Evolutionary conservation across 176 grass and related monocot species (phyloP).

Genomic region (Triticum urartu): DNA sequence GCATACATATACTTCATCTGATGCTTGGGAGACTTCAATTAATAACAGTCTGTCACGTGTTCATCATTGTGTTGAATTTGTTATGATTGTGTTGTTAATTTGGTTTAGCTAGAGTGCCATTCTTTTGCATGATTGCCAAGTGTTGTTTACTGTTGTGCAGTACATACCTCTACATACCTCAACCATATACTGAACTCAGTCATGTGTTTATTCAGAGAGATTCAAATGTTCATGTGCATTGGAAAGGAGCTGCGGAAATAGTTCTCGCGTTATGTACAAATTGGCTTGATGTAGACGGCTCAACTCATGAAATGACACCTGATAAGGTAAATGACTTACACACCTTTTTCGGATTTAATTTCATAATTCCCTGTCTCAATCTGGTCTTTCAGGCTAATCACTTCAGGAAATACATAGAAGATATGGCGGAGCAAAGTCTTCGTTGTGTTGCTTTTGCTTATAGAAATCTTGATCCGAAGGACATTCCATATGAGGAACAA

Average conservation of each 20-base stretch:
- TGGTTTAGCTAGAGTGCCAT: neutral
- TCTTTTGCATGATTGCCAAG: conserved; percentile 4
- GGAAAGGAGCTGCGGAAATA: conserved; percentile 98
- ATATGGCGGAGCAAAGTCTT: conserved; percentile 76
- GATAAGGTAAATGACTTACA: conserved; percentile 46
- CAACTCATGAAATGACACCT: conserved; percentile 46
- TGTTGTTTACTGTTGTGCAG: conserved; percentile 9
- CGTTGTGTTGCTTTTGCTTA: conserved; percentile 94
- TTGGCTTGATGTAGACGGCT: conserved; percentile 64
- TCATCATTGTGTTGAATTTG: neutral
- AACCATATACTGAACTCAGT: conserved; percentile 12
- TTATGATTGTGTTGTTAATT: conserved; percentile 6
- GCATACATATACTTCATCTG: neutral
- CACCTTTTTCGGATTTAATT: conserved; percentile 23
- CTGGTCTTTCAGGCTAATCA: conserved; percentile 56
- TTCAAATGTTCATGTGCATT: conserved; percentile 76
- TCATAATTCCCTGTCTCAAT: neutral
- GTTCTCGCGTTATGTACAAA: conserved; percentile 70
- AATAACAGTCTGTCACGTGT: neutral
- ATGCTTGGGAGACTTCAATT: neutral
- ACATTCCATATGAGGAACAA: conserved; percentile 70
- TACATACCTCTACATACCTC: neutral
- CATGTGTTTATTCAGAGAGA: conserved; percentile 48
- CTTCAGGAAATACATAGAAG: conserved; percentile 66
- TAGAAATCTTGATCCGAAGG: conserved; percentile 40